phyloP scores from a whole-genome alignment of 2,329 filamentous ascomycete species.

The Lasiodiplodia citricola region DNA sequence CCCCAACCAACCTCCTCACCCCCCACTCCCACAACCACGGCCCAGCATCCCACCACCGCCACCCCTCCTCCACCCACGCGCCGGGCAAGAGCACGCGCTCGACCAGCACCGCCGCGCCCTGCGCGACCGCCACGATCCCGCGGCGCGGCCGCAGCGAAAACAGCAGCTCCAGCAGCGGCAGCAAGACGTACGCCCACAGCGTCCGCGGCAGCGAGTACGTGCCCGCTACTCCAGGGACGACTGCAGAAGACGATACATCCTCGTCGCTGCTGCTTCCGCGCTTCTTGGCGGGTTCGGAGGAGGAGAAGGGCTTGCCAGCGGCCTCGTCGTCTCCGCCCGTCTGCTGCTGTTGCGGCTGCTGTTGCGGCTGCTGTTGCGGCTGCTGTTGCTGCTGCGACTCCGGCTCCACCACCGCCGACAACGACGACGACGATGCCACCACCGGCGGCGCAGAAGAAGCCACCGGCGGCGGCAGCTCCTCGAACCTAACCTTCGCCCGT shows the following conservation, averaged over 20 bases:
- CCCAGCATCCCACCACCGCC: background rate
- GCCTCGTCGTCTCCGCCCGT: too few species aligned
- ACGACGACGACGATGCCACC: too few species aligned
- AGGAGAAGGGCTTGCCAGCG: too few species aligned
- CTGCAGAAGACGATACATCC: too few species aligned
- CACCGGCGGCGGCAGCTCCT: too few species aligned
- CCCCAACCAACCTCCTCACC: background rate
- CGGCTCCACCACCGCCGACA: too few species aligned
- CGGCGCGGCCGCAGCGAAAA: background rate
- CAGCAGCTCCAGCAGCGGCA: background rate
- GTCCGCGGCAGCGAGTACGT: background rate
- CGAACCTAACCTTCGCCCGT: too few species aligned
- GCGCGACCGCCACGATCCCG: background rate
- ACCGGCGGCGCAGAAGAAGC: too few species aligned
- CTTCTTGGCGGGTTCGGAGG: too few species aligned
- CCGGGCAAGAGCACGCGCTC: background rate
- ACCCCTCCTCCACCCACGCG: background rate
- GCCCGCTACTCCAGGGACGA: background rate
- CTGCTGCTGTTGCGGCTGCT: too few species aligned
- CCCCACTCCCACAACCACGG: conserved; percentile 16
- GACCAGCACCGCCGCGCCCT: background rate
- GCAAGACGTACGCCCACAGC: background rate
- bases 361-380: too few species aligned
- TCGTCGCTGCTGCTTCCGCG: background rate
- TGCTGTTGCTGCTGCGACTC: too few species aligned